Evolutionary conservation across 805 yeast species (phyloP).

Genomic region (Cyberlindnera misumaiensis): DNA sequence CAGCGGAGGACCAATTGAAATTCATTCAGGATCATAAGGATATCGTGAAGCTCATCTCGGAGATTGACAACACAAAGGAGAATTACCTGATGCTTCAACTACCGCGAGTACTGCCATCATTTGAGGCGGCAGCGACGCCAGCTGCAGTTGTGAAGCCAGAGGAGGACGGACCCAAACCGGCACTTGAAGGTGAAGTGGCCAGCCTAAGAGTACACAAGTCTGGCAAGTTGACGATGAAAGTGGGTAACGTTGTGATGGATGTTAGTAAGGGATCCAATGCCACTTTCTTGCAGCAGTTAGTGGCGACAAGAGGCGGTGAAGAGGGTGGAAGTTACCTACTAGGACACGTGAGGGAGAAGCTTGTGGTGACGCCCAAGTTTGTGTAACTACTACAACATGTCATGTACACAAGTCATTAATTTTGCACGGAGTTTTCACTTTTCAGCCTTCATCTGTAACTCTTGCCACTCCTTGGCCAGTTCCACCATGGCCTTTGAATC

Average conservation of each 20-base stretch:
- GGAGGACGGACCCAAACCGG: slow-evolving; percentile 6
- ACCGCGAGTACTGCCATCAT: slow-evolving; percentile 31
- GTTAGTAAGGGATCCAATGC: slow-evolving; percentile 66
- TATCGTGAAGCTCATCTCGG: slow-evolving; percentile 23
- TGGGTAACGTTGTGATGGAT: slow-evolving; percentile 66
- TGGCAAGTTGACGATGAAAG: slow-evolving; percentile 68
- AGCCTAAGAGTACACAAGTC: slow-evolving; percentile 71
- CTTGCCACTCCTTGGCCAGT: slow-evolving; percentile 54
- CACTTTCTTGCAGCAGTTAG: slow-evolving; percentile 67
- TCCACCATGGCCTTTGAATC: slow-evolving; percentile 66
- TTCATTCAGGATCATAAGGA: slow-evolving; percentile 33
- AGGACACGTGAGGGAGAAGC: slow-evolving; percentile 50
- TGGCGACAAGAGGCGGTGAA: slow-evolving; percentile 61
- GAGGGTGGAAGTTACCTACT: slow-evolving; percentile 35
- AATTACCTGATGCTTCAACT: slow-evolving; percentile 32
- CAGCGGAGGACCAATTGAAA: slow-evolving; percentile 29
- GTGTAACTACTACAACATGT: neutral
- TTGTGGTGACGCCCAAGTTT: slow-evolving; percentile 52
- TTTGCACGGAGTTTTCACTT: too few species aligned
- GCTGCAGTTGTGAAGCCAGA: slow-evolving; percentile 2
- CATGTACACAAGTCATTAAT: neutral
- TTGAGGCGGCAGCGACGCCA: slow-evolving; percentile 16
- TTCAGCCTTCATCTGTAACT: slow-evolving; percentile 26
- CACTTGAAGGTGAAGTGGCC: slow-evolving; percentile 58
- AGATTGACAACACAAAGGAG: slow-evolving; percentile 26